Base-by-base conservation (phyloP, 2,329 filamentous ascomycete genomes). In the Emericellopsis cladophorae region DNA sequence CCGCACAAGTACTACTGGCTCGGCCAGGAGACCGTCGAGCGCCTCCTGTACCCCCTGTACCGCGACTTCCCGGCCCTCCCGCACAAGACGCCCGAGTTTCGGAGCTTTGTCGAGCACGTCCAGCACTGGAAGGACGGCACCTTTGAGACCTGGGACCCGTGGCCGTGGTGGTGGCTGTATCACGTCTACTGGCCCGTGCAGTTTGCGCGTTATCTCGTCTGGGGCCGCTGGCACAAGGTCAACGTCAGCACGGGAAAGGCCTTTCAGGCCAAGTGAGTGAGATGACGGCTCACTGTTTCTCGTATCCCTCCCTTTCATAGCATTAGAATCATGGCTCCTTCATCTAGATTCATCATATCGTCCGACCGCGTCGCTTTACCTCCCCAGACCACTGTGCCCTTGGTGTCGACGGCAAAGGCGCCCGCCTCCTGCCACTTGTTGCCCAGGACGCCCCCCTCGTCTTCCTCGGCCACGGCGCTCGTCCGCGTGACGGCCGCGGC, bases 221-320 rank as follows among this genome's bases (percentile, higher is more conserved):
- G 53, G 4, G 66, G 73, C 1, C 63, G 60, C 42, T 85, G 80
- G 81, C 79, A 71, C 45, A 64, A 78, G 45, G 54, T 81, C 31
- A 84, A 85, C 55, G 76, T 84, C 4, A 81, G 78, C 49, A 84
- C 81, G 1, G 57, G 57, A 10, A 61, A 61, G 44, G 48, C 52
- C 1, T 62, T 61, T 37, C 39, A 49, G 33, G 49, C 49, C 38
- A 40, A 40, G 14, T 32, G 18, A 11, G 11, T 11, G 16, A 21
- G 21, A 10, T 22, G 9, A 10, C 23, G 16, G n/a, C n/a, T 37
- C 16, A 21, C 9, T 9, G n/a, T 9, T 9, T 15, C 32, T n/a
- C 14, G 16, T 34, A 7, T 16, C 21, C 36, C 22, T n/a, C 12
- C 14, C 24, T 14, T 18, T 22, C 31, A 54, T 6, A 54, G 46